Evolutionary conservation across 495 filamentous ascomycete genomes (phyloP).

Genomic region (Aspergillus cavernicola): DNA sequence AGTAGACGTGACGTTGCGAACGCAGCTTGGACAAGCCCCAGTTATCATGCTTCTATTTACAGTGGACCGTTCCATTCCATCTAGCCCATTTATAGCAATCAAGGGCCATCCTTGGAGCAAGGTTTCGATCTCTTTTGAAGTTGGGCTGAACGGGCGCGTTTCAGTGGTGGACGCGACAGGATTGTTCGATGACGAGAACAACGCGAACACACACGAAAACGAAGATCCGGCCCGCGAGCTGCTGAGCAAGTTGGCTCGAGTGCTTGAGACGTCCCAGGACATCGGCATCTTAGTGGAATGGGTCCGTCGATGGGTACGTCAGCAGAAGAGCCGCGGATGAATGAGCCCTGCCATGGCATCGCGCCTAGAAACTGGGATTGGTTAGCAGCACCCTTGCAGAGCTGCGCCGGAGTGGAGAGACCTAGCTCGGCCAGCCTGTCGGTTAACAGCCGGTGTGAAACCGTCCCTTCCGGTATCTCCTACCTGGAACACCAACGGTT

Average conservation of each 20-base stretch:
- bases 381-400: conserved; percentile 9
- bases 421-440: conserved; percentile 9
- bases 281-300: conserved; percentile 59
- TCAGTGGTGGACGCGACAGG: conserved; percentile 38
- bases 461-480: background rate
- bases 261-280: conserved; percentile 48
- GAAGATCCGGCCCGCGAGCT: conserved; percentile 29
- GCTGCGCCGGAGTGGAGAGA: conserved; percentile 21
- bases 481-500: background rate
- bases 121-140: conserved; percentile 49
- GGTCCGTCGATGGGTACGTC: conserved; percentile 25
- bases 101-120: conserved; percentile 15
- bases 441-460: conserved; percentile 6
- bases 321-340: conserved; percentile 21
- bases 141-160: conserved; percentile 60
- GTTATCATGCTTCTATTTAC: conserved; percentile 42
- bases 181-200: conserved; percentile 21
- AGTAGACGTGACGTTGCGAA: conserved; percentile 44
- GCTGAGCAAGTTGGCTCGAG: conserved; percentile 35
- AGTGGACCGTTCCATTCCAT: conserved; percentile 16
- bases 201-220: conserved; percentile 22
- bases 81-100: background rate
- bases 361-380: conserved; percentile 5
- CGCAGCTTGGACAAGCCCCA: conserved; percentile 42
- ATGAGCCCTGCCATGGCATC: background rate